Conservation (phyloP, 2,329 filamentous ascomycete species). For the Nigrospora oryzae region DNA sequence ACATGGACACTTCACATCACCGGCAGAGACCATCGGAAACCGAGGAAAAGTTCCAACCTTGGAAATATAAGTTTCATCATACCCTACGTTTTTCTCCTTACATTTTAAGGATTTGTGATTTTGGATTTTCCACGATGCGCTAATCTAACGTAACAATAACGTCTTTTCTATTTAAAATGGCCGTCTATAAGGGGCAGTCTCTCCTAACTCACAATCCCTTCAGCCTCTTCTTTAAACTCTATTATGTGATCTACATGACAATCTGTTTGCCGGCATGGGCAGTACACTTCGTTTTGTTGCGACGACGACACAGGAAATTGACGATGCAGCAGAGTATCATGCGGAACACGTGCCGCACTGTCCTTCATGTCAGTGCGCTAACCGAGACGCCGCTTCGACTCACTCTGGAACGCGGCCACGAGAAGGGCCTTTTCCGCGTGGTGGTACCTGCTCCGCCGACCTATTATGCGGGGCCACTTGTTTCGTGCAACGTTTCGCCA, state of each 20-base stretch:
- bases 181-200: too few species aligned
- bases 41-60: too few species aligned
- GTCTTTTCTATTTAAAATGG: too few species aligned
- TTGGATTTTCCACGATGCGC: too few species aligned
- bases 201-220: conserved; percentile 9
- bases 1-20: too few species aligned
- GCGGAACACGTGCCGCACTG: conserved; percentile 1
- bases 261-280: conserved; percentile 11
- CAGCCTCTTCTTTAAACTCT: conserved; percentile 8
- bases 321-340: conserved; percentile 10
- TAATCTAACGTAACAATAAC: too few species aligned
- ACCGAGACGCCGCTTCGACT: conserved; percentile 6
- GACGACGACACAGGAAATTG: conserved; percentile 10
- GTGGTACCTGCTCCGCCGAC: conserved; percentile 8
- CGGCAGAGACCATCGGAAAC: too few species aligned
- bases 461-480: conserved; percentile 13
- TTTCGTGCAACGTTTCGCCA: conserved; percentile 8
- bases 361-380: conserved; percentile 2
- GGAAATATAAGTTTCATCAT: too few species aligned
- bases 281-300: conserved; percentile 5
- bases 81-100: too few species aligned
- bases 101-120: too few species aligned
- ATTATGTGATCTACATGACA: conserved; percentile 6
- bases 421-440: conserved; percentile 3
- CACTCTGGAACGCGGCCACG: conserved; percentile 2